Base-by-base conservation (phyloP, 345 rosid species). In the Eutrema heterophyllum region DNA sequence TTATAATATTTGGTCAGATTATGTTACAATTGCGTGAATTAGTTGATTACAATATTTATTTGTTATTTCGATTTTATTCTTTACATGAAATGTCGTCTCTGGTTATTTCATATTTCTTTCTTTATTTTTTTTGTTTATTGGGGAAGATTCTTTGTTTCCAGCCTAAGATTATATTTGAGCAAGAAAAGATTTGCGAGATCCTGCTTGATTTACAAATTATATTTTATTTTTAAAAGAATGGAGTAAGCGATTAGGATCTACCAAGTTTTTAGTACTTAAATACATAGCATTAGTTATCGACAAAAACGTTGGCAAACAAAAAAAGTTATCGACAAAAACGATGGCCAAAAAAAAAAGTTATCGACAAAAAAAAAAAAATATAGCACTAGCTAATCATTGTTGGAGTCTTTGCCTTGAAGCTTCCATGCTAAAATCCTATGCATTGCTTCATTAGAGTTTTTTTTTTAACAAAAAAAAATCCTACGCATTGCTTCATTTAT, bases 111-210 rank as follows among this genome's bases (percentile, higher is more conserved):
- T 52, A 24, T 38, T 5, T 40, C 4, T 29, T 24, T 6, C 16
- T 6, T 48, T 16, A n/a, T 24, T 60, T 16, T 18, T 0, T 63
- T 33, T 10, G 2, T 13, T 41, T 45, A 63, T 52, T 40, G 6
- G n/a, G 53, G 44, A 61, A 30, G 45, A 72, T 72, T 72, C 69
- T 52, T 43, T 62, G 69, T 62, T 51, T 72, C 53, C 0, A 61
- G 62, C 35, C 46, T 62, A 24, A 50, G 58, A 29, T 32, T 72
- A 27, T 13, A 63, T 41, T 41, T 43, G 54, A 18, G 55, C 45
- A 52, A 52, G 45, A 52, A 45, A 55, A 65, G 52, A 65, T 73
- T 38, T 73, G 72, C 15, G 14, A 65, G 49, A 73, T 73, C 40
- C 40, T 35, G 50, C 49, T 64, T 15, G 32, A 44, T 24, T 43